A percentile compares a stretch with the other conserved stretches of the same genome.
Conservation (phyloP, 805 yeast genomes). For the Yarrowia keelungensis region DNA sequence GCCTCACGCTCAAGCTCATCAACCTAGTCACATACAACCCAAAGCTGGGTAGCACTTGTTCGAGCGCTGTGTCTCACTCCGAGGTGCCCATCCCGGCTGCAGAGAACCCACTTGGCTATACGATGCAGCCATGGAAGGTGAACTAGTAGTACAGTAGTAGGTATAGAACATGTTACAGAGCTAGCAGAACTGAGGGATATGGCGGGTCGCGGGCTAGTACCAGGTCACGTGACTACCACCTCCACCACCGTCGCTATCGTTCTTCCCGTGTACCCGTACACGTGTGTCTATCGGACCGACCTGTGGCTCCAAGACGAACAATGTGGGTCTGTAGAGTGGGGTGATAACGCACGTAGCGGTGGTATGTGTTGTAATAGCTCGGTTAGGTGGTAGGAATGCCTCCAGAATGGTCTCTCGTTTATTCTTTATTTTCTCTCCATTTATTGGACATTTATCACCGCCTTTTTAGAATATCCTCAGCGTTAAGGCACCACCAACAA, state of each 20-base stretch:
- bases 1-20: conserved; percentile 7
- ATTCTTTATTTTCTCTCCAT: background rate
- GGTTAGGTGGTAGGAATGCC: too few relatives aligned
- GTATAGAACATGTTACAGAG: too few relatives aligned
- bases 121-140: too few relatives aligned
- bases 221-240: background rate
- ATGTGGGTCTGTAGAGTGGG: conserved; percentile 4
- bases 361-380: too few relatives aligned
- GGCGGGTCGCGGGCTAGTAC: too few relatives aligned
- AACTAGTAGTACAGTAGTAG: too few relatives aligned
- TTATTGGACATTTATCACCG: too few relatives aligned
- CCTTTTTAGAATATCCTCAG: too few relatives aligned
- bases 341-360: background rate
- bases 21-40: background rate
- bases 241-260: background rate
- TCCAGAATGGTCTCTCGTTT: background rate
- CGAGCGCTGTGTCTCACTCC: background rate
- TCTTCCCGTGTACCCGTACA: background rate
- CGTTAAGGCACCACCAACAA: too few relatives aligned
- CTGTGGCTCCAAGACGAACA: background rate
- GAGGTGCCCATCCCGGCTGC: conserved; percentile 12
- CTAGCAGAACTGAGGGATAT: too few relatives aligned
- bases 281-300: conserved; percentile 4
- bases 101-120: background rate
- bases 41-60: too few relatives aligned